Percentiles rank a stretch among this genome's conserved stretches.
phyloP scores from a whole-genome alignment of 2,329 filamentous ascomycete genomes.

The Alternaria ethzedia region DNA sequence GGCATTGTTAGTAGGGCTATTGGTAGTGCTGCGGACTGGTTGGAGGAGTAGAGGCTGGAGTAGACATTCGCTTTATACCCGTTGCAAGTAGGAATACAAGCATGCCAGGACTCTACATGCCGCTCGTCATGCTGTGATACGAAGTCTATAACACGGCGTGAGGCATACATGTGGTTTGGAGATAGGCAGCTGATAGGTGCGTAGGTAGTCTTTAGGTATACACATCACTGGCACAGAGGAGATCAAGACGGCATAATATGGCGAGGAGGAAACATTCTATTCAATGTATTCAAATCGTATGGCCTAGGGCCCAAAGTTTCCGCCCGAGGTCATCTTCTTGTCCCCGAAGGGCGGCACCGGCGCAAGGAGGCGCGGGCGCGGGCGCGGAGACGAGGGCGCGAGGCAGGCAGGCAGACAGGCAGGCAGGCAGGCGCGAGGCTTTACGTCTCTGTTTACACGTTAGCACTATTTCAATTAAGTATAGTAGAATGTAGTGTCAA shows the following conservation, averaged over 20 bases:
- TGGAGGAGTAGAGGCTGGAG: slow-evolving; percentile 26
- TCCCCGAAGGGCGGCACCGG: not conserved
- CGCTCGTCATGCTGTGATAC: not conserved
- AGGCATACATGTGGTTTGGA: not conserved
- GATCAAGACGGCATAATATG: not conserved
- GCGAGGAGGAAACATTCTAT: not conserved
- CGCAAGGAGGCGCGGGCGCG: too few species aligned
- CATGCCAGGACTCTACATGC: not conserved
- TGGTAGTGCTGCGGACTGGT: slow-evolving; percentile 41
- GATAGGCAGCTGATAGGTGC: not conserved
- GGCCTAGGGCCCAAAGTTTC: not conserved
- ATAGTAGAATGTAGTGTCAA: not conserved
- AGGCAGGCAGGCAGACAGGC: too few species aligned
- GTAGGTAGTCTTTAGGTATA: not conserved
- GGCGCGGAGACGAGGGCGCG: too few species aligned
- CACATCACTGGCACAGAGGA: not conserved
- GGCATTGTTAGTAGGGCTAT: slow-evolving; percentile 49
- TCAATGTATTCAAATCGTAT: not conserved
- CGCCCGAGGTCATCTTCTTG: not conserved
- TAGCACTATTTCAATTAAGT: not conserved
- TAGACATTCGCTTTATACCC: not conserved
- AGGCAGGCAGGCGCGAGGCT: too few species aligned
- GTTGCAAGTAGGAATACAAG: not conserved
- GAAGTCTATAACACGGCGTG: not conserved
- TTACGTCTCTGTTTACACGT: not conserved